Percentiles rank a stretch among this genome's conserved stretches.
Conservation (phyloP, 148 eudicot genomes). For the Silene latifolia region DNA sequence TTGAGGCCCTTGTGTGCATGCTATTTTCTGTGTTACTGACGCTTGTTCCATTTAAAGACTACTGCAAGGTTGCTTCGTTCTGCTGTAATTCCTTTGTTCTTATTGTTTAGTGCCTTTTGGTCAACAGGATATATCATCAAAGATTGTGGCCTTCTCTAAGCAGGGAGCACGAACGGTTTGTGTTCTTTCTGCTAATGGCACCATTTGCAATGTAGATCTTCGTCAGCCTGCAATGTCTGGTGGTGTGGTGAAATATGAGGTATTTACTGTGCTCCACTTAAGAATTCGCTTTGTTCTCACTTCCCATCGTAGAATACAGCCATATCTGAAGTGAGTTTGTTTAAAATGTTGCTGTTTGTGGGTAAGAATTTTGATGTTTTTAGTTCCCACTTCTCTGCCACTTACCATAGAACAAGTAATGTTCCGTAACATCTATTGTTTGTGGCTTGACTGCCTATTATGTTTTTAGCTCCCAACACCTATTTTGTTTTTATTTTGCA, state of each 20-base stretch:
- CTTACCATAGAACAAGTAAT: neutral
- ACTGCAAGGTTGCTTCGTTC: neutral
- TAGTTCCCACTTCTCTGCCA: neutral
- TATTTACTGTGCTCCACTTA: conserved; percentile 14
- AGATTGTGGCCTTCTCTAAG: conserved; percentile 63
- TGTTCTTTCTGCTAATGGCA: conserved; percentile 75
- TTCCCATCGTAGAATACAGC: neutral
- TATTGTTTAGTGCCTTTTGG: conserved; percentile 2
- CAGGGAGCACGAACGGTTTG: conserved; percentile 76
- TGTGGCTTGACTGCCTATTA: neutral
- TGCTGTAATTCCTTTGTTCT: neutral
- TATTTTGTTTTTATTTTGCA: no score
- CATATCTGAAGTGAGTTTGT: neutral
- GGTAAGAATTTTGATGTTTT: neutral
- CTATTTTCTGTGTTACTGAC: neutral
- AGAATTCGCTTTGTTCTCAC: neutral
- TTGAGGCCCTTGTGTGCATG: neutral
- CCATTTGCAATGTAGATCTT: conserved; percentile 66
- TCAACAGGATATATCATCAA: conserved; percentile 65
- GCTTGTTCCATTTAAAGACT: neutral
- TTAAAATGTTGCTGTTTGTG: neutral
- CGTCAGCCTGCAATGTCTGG: conserved; percentile 60
- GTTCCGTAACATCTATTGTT: neutral
- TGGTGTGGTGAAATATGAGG: conserved; percentile 68
- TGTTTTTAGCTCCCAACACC: no score